Percentiles rank a stretch among this genome's conserved stretches.
Evolutionary conservation across 2,329 filamentous ascomycete genomes (phyloP).

Genomic region (Pseudogymnoascus sp.): DNA sequence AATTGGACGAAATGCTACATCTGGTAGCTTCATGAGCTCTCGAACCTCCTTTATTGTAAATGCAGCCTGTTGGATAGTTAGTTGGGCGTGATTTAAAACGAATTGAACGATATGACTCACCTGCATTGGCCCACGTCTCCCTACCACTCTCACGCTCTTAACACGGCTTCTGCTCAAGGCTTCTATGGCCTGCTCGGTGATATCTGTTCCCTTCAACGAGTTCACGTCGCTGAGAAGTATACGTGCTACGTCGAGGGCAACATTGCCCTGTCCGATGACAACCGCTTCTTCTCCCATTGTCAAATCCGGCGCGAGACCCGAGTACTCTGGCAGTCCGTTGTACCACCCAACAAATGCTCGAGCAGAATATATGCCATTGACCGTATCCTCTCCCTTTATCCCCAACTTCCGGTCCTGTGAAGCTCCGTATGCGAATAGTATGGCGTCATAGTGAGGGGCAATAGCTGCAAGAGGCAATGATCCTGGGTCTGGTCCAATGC

Average conservation of each 20-base stretch:
- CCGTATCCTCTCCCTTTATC: conserved; percentile 66
- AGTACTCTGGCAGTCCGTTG: conserved; percentile 82
- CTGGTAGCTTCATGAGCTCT: conserved; percentile 71
- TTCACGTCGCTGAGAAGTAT: conserved; percentile 74
- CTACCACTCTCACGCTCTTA: conserved; percentile 76
- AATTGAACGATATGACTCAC: conserved; percentile 34
- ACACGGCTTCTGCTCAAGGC: conserved; percentile 63
- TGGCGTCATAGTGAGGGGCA: conserved; percentile 77
- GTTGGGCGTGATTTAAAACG: background rate
- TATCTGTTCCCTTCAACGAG: conserved; percentile 71
- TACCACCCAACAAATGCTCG: conserved; percentile 97
- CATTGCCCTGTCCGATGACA: conserved; percentile 90
- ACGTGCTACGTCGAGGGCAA: conserved; percentile 85
- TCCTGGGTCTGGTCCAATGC: conserved; percentile 52
- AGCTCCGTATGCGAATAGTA: conserved; percentile 89
- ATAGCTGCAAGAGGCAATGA: conserved; percentile 59
- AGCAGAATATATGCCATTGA: conserved; percentile 75
- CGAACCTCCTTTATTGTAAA: conserved; percentile 94
- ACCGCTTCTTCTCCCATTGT: conserved; percentile 71
- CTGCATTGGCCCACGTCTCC: conserved; percentile 81
- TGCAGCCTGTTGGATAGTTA: conserved; percentile 51
- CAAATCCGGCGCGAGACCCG: conserved; percentile 63
- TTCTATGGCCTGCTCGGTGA: conserved; percentile 74
- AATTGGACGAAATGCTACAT: conserved; percentile 63
- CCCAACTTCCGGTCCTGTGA: conserved; percentile 71